Conservation (phyloP, 1,284 basidiomycete genomes). For the Lignosus rhinocerotis region DNA sequence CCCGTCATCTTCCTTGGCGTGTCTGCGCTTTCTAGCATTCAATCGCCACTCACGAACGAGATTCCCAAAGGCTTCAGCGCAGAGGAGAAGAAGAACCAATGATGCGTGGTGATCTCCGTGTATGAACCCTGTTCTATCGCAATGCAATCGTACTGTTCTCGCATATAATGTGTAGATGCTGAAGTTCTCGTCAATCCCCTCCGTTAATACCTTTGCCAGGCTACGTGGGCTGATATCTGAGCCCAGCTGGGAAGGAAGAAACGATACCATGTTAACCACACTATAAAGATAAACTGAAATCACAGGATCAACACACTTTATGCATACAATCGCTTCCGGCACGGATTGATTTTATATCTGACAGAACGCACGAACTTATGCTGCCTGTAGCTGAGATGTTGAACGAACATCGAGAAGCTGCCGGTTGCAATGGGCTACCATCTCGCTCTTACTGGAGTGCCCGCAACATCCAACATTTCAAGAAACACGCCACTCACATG, state of each 20-base stretch:
- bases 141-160: not conserved
- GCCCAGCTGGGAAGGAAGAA: no score
- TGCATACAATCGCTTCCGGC: no score
- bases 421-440: no score
- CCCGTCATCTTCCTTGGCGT: slow-evolving; percentile 72
- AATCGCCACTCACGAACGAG: slow-evolving; percentile 66
- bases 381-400: no score
- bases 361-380: no score
- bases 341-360: no score
- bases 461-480: not conserved
- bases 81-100: slow-evolving; percentile 81
- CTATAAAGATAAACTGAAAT: no score
- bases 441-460: not conserved
- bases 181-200: not conserved
- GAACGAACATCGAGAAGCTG: no score
- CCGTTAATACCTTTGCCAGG: no score
- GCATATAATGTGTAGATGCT: not conserved
- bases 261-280: no score
- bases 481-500: not conserved
- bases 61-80: slow-evolving; percentile 67
- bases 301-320: no score
- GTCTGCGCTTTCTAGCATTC: slow-evolving; percentile 72
- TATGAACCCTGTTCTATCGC: slow-evolving; percentile 14
- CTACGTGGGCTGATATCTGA: no score
- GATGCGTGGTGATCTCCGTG: slow-evolving; percentile 8